A percentile compares a stretch with the other conserved stretches of the same genome.
phyloP scores from a whole-genome alignment of 176 grass and related monocot species.

The Aegilops bicornis region DNA sequence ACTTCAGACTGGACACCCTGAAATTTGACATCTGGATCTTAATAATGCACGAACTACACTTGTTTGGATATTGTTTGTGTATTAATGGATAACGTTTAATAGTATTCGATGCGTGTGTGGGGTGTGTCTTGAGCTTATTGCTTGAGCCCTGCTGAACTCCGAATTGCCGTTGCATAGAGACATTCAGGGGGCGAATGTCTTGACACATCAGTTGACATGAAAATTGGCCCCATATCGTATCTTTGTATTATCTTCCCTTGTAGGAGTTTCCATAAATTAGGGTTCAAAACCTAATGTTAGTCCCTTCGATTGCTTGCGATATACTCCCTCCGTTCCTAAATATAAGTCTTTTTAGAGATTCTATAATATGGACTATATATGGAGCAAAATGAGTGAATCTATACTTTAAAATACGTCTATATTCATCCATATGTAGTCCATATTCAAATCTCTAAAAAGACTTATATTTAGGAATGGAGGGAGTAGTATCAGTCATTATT shows the following conservation, averaged over 20 bases:
- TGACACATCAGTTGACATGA: background rate
- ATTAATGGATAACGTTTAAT: background rate
- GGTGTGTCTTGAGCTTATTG: background rate
- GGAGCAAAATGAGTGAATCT: too few species aligned
- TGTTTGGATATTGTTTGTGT: background rate
- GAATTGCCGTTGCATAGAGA: background rate
- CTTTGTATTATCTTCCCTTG: background rate
- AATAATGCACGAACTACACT: background rate
- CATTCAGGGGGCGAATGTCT: too few species aligned
- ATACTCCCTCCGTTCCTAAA: too few species aligned
- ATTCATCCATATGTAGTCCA: too few species aligned
- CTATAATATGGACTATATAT: too few species aligned
- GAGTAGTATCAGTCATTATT: background rate
- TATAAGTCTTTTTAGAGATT: too few species aligned
- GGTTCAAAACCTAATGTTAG: background rate
- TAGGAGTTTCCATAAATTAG: background rate
- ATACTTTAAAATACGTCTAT: too few species aligned
- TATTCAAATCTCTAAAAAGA: too few species aligned
- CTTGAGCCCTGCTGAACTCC: constrained; percentile 4
- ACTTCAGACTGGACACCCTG: background rate
- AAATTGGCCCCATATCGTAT: background rate
- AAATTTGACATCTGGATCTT: background rate
- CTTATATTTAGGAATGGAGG: too few species aligned
- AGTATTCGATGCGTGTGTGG: background rate
- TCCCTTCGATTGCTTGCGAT: background rate